phyloP scores from a whole-genome alignment of 176 grass and related monocot genomes.

The Ampelocalamus luodianensis region DNA sequence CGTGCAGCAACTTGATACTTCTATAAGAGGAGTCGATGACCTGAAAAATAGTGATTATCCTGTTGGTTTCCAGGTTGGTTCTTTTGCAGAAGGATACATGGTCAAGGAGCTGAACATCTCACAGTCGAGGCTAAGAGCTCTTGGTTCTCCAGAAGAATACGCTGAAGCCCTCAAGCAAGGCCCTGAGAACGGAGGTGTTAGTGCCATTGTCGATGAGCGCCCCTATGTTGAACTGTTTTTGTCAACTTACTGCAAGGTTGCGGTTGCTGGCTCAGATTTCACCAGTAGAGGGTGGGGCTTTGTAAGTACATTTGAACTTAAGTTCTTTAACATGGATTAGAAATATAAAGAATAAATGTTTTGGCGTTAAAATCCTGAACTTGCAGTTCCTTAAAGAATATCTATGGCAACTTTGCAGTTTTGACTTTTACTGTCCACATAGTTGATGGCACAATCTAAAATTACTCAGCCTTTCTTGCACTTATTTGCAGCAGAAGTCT shows the following conservation, averaged over 20 bases:
- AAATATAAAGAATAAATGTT: slow-evolving; percentile 23
- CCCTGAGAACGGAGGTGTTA: slow-evolving; percentile 79
- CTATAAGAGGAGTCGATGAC: slow-evolving; percentile 79
- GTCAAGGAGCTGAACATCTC: slow-evolving; percentile 79
- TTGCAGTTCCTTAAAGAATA: neutral
- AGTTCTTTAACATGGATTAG: neutral
- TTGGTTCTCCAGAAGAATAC: slow-evolving; percentile 74
- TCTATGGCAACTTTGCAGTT: neutral
- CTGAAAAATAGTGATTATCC: slow-evolving; percentile 63
- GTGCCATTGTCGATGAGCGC: slow-evolving; percentile 86
- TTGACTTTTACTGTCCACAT: slow-evolving; percentile 8
- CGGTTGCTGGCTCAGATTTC: slow-evolving; percentile 90
- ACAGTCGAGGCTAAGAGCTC: slow-evolving; percentile 62
- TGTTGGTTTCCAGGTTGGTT: slow-evolving; percentile 92
- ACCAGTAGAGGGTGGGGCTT: slow-evolving; percentile 94
- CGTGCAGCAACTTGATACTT: slow-evolving; percentile 83
- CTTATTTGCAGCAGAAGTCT: slow-evolving; percentile 2
- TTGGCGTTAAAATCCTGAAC: neutral
- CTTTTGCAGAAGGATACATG: slow-evolving; percentile 92
- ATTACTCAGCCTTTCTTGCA: slow-evolving; percentile 13
- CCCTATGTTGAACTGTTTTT: slow-evolving; percentile 82
- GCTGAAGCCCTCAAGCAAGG: slow-evolving; percentile 67
- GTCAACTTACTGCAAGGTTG: slow-evolving; percentile 65
- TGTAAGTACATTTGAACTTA: slow-evolving; percentile 62
- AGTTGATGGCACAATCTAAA: neutral